phyloP scores from a whole-genome alignment of 2,329 filamentous ascomycete species.

The Aureobasidium zeae region DNA sequence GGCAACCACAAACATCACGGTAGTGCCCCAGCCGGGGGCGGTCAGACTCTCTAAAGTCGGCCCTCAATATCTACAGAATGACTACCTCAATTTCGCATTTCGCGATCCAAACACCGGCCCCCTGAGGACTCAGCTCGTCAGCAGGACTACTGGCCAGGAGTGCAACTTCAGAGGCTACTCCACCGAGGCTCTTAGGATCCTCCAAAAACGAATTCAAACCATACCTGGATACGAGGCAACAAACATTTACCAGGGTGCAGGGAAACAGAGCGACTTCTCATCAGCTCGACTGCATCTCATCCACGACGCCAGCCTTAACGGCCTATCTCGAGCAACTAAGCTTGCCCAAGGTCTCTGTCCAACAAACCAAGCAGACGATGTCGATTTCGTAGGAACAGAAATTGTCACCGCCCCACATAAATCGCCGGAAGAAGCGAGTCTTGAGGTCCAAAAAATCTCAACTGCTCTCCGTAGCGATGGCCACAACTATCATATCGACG shows the following conservation, averaged over 20 bases:
- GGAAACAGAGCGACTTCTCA: slow-evolving; percentile 1
- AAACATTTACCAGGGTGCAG: not conserved
- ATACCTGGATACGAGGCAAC: not conserved
- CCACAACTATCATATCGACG: slow-evolving; percentile 15
- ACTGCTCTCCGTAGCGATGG: not conserved
- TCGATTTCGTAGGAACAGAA: slow-evolving; percentile 3
- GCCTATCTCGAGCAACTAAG: not conserved
- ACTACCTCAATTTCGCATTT: slow-evolving; percentile 3
- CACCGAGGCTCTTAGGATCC: not conserved
- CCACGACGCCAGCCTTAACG: slow-evolving; percentile 4
- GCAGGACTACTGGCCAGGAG: not conserved
- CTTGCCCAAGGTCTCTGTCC: not conserved
- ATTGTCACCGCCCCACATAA: slow-evolving; percentile 8
- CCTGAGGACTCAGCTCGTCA: not conserved
- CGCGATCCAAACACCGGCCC: not conserved
- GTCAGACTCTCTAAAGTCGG: not conserved
- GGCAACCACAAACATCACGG: not conserved
- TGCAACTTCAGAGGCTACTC: not conserved
- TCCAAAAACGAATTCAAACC: not conserved
- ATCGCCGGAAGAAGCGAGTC: not conserved
- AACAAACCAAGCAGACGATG: not conserved
- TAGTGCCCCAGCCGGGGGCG: not conserved
- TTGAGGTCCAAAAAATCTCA: not conserved
- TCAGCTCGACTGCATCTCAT: slow-evolving; percentile 2
- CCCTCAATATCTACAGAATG: not conserved